Base-by-base conservation (phyloP, 2,329 filamentous ascomycete species). In the Periglandula ipomoeae region DNA sequence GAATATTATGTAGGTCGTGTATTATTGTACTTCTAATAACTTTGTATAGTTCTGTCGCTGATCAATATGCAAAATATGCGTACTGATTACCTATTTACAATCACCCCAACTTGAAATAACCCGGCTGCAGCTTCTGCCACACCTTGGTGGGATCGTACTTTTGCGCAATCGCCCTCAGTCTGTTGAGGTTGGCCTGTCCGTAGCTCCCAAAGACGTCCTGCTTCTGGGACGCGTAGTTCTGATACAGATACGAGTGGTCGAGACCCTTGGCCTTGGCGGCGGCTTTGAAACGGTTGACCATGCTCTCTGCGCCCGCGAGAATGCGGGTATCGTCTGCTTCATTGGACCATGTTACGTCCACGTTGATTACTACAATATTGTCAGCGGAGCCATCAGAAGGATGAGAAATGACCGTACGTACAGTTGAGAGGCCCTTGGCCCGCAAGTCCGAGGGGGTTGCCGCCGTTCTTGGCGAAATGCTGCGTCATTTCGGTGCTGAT, bases 151-250 rank as follows among this genome's bases (percentile, higher is more conserved):
- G 64, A 48, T 73, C 68, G 32, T 70, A 71, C 44, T 66, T 66
- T n/a, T 56, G 49, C 2, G 59, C 53, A 8, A 68, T 51, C 0
- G 50, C 48, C 39, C 55, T 52, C 22, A 73, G 47, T 24, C 56
- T 63, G 4, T 55, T 57, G 37, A 69, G 51, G 17, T 70, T 74
- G 2, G 61, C 58, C 2, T 55, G 27, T 0, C 72, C 70, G 45
- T 74, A 76, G 10, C 64, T 56, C 0, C 54, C 23, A 20, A 74
- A 59, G 1, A 71, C 65, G 23, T 69, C 55, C 52, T 75, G 70
- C 23, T 60, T 60, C 32, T 59, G 56, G 8, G 65, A 62, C 1
- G 71, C 71, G 47, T 76, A 75, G 54, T 75, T 74, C 43, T 71
- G 62, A 53, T 74, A 75, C 17, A 74, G 50, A 30, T 62, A 72